Base-by-base conservation (phyloP, 768 basidiomycete genomes). In the Boletellus ananas region DNA sequence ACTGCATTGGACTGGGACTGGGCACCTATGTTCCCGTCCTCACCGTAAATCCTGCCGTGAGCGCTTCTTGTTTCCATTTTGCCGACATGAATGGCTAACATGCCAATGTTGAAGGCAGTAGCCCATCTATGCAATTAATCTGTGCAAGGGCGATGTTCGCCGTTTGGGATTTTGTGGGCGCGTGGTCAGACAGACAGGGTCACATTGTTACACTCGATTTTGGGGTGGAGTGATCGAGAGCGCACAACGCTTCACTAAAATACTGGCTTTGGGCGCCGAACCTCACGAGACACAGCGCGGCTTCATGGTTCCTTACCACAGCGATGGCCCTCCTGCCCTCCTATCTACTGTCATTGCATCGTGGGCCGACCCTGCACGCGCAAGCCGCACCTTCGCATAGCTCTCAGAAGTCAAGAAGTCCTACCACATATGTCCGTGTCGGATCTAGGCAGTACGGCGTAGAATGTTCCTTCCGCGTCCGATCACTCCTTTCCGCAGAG, bases 371-470 rank as follows among this genome's bases (percentile, higher is more conserved):
- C 21, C 31, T 40, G 27, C 49, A 42, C 38, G 39, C 46, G 39
- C 27, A 46, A 38, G 27, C n/a, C 12, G 34, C 40, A 25, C 45
- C 40, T 34, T 34, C 29, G 13, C 46, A 57, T 60, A 52, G 60
- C 52, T 54, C 47, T 37, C 23, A 45, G 57, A 62, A 62, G 35
- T 41, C 25, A 23, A 62, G 61, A 62, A 64, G 47, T 31, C 37
- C 13, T 33, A 18, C 31, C 38, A 18, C 31, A 45, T 17, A 34
- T 10, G 16, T 21, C 34, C 34, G 25, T 31, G 20, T 18, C 52
- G 47, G 56, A 58, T 36, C 43, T 25, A 51, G 51, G 23, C 36
- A 16, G 42, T 53, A 37, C 21, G 18, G 9, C 43, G 47, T 34
- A 37, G 60, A 49, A 62, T 40, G 44, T 52, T 58, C 60, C 40